Evolutionary conservation across 257 asterid species (phyloP).

Genomic region (Voacanga thouarsii): DNA sequence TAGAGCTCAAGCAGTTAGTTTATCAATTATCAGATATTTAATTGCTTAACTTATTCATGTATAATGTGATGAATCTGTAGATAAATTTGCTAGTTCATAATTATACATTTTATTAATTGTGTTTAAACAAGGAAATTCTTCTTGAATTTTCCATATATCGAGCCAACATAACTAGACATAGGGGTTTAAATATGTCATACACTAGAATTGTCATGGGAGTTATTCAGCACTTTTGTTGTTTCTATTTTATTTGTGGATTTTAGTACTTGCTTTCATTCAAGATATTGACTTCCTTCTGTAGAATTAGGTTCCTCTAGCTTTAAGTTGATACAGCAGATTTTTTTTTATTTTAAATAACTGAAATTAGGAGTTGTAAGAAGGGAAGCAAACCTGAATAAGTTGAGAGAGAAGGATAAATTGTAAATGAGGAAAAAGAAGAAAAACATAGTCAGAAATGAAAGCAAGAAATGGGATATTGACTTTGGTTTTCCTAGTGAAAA

Average conservation of each 20-base stretch:
- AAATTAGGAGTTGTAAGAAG: not conserved
- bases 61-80: not conserved
- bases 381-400: not conserved
- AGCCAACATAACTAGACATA: not conserved
- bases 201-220: not conserved
- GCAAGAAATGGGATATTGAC: not conserved
- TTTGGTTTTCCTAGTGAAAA: not conserved
- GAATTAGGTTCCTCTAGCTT: not conserved
- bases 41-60: conserved; percentile 1
- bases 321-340: not conserved
- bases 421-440: not conserved
- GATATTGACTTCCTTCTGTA: not conserved
- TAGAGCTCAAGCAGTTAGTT: conserved; percentile 7
- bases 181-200: not conserved
- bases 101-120: not conserved
- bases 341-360: no score
- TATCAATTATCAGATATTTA: not conserved
- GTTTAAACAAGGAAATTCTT: not conserved
- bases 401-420: not conserved
- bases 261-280: not conserved
- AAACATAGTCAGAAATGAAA: not conserved
- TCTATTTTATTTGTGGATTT: not conserved
- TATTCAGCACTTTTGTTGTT: not conserved
- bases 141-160: not conserved
- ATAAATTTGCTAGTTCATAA: not conserved